Evolutionary conservation across 1,284 basidiomycete genomes (phyloP), one percentile per base, ranked within the genome.

Genomic region (Ustilago tritici): DNA sequence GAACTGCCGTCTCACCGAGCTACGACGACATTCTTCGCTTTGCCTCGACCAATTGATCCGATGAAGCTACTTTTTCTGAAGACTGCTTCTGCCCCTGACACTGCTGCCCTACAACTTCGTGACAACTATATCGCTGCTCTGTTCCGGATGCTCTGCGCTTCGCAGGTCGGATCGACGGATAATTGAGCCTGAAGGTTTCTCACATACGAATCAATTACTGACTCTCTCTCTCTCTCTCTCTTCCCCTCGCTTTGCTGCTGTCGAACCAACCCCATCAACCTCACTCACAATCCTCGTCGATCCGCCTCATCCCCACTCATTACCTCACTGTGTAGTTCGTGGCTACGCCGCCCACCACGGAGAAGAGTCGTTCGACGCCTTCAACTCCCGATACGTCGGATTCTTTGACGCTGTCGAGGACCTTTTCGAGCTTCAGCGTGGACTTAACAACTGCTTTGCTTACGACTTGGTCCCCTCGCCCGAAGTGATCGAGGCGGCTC

Each of bases 401-500:
- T 99, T 98, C 89, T 98, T 98, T 90, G 89, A 93, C 85, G 90
- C 91, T 61, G 95, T 95, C 60, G 91, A 95, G 86, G 96, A 98
- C 89, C 91, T 97, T 74, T 98, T 98, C 87, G 95, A 98, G 89
- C 74, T 85, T 35, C 81, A 85, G 70, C 93, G 96, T 71, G 96
- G 96, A 55, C 90, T 99, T 82, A 99, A 99, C 91, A 99, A 99
- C 90, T 97, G 95, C 89, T 99, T 99, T 87, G 94, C 96, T 1
- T 96, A 99, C 88, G 96, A 99, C 88, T 91, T 99, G 76, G 97
- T 99, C 32, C 96, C 96, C 52, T 92, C 94, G 10, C 91, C 94
- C 54, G 89, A 90, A 66, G 95, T 98, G 82, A 89, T 98, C 75
- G 94, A 95, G 88, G 92, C 93, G 73, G 95, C 95, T 47, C 89